Evolutionary conservation across 441 rosid genomes (phyloP).

Genomic region (Populus hybrid): DNA sequence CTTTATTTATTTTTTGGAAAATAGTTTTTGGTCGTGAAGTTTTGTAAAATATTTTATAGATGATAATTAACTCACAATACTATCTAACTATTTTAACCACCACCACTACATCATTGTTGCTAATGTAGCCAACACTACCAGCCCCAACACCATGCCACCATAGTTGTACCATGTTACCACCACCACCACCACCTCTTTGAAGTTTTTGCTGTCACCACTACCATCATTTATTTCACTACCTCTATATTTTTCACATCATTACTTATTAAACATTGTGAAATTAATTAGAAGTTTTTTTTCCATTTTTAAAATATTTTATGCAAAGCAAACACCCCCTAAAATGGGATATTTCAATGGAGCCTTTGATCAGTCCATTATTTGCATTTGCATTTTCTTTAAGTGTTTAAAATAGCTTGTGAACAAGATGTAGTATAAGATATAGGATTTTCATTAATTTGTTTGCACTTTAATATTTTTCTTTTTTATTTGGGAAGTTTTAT

Average conservation of each 20-base stretch:
- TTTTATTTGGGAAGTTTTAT: background rate
- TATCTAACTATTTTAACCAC: background rate
- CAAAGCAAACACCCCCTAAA: background rate
- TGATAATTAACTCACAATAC: background rate
- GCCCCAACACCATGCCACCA: background rate
- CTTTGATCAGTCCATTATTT: background rate
- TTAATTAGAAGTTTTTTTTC: background rate
- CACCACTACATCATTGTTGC: background rate
- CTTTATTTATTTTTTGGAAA: background rate
- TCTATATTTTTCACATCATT: background rate
- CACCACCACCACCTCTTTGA: background rate
- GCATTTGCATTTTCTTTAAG: background rate
- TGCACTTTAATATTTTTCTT: background rate
- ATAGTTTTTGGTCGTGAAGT: too few species aligned
- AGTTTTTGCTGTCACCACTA: background rate
- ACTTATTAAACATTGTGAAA: background rate
- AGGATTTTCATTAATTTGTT: background rate
- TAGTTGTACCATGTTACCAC: background rate
- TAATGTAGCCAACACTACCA: background rate
- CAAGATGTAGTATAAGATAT: background rate
- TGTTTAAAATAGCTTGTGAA: background rate
- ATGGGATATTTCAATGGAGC: background rate
- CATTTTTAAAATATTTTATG: background rate
- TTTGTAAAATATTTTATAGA: too few species aligned
- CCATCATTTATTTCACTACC: background rate